Percentiles rank a stretch among this genome's conserved stretches.
Conservation (phyloP, 139 green algal genomes). For the Chlorella sp. region DNA sequence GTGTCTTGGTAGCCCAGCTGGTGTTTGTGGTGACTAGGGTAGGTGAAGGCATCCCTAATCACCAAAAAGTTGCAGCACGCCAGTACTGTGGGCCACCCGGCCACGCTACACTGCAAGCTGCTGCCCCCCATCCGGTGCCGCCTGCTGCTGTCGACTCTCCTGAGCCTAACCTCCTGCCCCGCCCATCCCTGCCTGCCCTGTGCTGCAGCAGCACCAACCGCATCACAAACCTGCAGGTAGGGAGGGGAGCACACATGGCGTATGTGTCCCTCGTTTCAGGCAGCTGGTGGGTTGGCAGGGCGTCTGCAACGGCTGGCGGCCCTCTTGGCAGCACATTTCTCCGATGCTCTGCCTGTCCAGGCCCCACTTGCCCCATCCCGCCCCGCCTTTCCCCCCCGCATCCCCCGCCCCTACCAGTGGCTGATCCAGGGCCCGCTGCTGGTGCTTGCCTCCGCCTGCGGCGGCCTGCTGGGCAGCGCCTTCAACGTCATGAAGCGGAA, state of each 20-base stretch:
- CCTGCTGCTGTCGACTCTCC: no score
- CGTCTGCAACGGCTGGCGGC: constrained; percentile 62
- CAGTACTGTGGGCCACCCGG: no score
- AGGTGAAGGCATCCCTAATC: no score
- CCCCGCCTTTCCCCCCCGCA: constrained; percentile 71
- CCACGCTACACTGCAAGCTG: not conserved
- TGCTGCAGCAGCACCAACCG: constrained; percentile 58
- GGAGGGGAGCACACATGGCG: constrained; percentile 38
- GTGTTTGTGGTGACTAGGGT: no score
- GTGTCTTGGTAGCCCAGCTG: no score
- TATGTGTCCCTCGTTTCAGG: no score
- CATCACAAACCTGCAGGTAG: constrained; percentile 65
- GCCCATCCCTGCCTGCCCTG: constrained; percentile 60
- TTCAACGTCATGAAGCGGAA: constrained; percentile 76
- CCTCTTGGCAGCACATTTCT: constrained; percentile 50
- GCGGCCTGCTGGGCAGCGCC: constrained; percentile 74
- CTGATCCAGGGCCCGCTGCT: constrained; percentile 82
- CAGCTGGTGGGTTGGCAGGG: constrained; percentile 55
- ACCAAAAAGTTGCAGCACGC: no score
- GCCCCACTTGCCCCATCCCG: not conserved
- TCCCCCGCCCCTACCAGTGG: constrained; percentile 63
- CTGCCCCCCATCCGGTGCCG: not conserved
- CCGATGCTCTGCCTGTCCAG: constrained; percentile 32
- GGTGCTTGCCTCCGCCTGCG: constrained; percentile 64
- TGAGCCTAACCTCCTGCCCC: not conserved